Evolutionary conservation across 345 rosid genomes (phyloP).

Genomic region (Lumnitzera littorea): DNA sequence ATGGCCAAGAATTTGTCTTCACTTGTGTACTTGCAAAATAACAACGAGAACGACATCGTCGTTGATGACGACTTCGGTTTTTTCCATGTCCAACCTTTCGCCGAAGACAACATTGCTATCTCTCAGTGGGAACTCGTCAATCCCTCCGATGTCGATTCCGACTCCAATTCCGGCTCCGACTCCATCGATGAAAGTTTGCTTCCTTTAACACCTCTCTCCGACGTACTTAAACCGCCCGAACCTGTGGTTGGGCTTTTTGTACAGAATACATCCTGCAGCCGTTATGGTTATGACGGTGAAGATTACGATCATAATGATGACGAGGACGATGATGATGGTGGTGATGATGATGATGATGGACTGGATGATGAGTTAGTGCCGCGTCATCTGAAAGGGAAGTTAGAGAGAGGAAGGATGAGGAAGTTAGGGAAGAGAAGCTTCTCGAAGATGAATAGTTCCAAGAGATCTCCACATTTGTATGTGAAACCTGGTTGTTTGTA

Average conservation of each 20-base stretch:
- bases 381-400: slow-evolving; percentile 23
- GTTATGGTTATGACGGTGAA: background rate
- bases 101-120: background rate
- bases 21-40: background rate
- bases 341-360: slow-evolving; percentile 27
- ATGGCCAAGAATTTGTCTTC: slow-evolving; percentile 2
- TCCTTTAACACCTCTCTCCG: background rate
- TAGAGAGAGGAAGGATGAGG: slow-evolving; percentile 40
- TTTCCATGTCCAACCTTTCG: slow-evolving; percentile 5
- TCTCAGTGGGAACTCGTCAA: slow-evolving; percentile 38
- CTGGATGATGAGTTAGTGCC: slow-evolving; percentile 43
- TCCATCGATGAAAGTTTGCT: slow-evolving; percentile 2
- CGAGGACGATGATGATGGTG: slow-evolving; percentile 23
- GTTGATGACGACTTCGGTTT: slow-evolving; percentile 13
- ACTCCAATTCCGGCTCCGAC: slow-evolving; percentile 10
- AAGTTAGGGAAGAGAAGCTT: slow-evolving; percentile 35
- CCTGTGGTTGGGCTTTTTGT: too few species aligned
- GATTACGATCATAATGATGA: slow-evolving; percentile 1
- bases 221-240: too few species aligned
- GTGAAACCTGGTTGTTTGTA: slow-evolving; percentile 29
- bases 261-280: too few species aligned
- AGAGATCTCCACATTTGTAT: slow-evolving; percentile 23
- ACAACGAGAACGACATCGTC: background rate
- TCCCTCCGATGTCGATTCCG: slow-evolving; percentile 25
- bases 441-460: slow-evolving; percentile 26